Conservation (phyloP, 179 eudicot genomes). For the Sideroxylon spinosum region DNA sequence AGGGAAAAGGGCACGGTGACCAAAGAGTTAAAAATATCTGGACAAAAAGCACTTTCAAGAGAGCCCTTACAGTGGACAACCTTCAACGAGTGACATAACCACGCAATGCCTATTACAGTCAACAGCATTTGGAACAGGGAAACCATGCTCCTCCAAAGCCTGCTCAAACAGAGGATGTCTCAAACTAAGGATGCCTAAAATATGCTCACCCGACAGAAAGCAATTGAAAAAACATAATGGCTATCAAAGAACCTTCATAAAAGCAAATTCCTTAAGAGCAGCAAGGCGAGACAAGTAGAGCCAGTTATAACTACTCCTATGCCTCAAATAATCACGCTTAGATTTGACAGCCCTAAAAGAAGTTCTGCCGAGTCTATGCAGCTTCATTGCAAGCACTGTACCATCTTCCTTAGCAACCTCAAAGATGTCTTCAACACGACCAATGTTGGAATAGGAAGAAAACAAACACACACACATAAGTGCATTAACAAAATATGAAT, state of each 20-base stretch:
- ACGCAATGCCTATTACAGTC: slow-evolving; percentile 97
- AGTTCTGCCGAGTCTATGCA: slow-evolving; percentile 86
- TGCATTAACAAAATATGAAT: background rate
- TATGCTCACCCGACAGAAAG: background rate
- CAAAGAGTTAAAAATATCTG: background rate
- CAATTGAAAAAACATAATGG: slow-evolving; percentile 18
- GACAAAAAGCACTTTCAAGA: background rate
- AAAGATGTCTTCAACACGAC: slow-evolving; percentile 62
- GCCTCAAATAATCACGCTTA: slow-evolving; percentile 92
- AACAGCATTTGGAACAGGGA: slow-evolving; percentile 91
- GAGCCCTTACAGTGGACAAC: slow-evolving; percentile 85
- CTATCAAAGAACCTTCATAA: slow-evolving; percentile 74
- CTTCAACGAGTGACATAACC: slow-evolving; percentile 88
- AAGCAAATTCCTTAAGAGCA: slow-evolving; percentile 89
- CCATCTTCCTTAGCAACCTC: slow-evolving; percentile 95
- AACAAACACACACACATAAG: no score
- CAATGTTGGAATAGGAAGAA: slow-evolving; percentile 5
- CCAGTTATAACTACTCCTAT: slow-evolving; percentile 83
- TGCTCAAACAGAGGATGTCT: slow-evolving; percentile 27
- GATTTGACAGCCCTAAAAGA: slow-evolving; percentile 97
- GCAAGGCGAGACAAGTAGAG: slow-evolving; percentile 91
- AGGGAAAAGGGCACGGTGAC: background rate
- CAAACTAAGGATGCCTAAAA: slow-evolving; percentile 16
- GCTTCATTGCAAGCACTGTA: slow-evolving; percentile 80
- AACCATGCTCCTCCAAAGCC: slow-evolving; percentile 88